These are phyloP conservation scores for Hericium coralloides DNA, from an alignment of 768 basidiomycete species.

Conservation along the genomic window DNA sequence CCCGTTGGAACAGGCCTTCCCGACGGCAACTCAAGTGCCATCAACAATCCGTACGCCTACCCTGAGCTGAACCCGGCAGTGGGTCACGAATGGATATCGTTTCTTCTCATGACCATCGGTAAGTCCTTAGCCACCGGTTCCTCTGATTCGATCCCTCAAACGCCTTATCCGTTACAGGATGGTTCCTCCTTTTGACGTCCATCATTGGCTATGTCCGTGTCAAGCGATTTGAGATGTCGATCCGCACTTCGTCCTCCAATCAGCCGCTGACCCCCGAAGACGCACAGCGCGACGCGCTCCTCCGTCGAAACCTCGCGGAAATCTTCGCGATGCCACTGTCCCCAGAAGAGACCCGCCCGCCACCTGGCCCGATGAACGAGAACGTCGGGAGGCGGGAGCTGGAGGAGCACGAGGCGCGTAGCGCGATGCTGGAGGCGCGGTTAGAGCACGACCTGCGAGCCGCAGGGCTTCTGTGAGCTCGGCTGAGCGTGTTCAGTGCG, in stretches of 20 bases:
- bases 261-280: constrained; percentile 1
- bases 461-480: constrained; percentile 3
- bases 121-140: constrained; percentile 7
- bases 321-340: constrained; percentile 9
- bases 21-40: neutral
- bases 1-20: neutral
- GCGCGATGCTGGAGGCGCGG: constrained; percentile 5
- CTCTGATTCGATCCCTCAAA: neutral
- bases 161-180: constrained; percentile 36
- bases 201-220: constrained; percentile 76
- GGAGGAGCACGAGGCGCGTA: neutral
- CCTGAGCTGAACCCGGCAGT: constrained; percentile 1
- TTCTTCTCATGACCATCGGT: constrained; percentile 88
- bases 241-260: constrained; percentile 32
- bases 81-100: constrained; percentile 78
- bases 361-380: neutral
- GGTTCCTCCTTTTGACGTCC: constrained; percentile 87
- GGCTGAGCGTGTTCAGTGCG: too few species aligned
- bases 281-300: constrained; percentile 1
- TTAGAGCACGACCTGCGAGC: constrained; percentile 10
- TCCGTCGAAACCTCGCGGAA: constrained; percentile 10
- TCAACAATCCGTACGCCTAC: neutral
- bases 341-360: neutral
- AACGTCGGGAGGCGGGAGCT: neutral
- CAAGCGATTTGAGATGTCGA: constrained; percentile 74